These are phyloP conservation scores for Botrytis paeoniae DNA, from an alignment of 2,329 filamentous ascomycete species.

Conservation along the genomic window DNA sequence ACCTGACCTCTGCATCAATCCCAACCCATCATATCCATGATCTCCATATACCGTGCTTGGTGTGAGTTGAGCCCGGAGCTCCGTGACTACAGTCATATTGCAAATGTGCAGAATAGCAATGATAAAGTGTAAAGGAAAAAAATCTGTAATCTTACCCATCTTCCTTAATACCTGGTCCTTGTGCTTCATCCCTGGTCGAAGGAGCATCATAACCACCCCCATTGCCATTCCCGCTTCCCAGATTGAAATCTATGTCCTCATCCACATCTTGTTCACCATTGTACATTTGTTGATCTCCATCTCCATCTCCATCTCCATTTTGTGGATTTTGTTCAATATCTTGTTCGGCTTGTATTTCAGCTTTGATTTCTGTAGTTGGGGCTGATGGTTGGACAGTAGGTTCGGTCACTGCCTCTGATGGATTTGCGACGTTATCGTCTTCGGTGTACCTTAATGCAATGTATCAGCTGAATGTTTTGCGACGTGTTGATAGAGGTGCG, in stretches of 20 bases:
- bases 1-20: background rate
- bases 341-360: constrained; percentile 32
- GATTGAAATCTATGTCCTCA: constrained; percentile 58
- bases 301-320: constrained; percentile 39
- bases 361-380: constrained; percentile 28
- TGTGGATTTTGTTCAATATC: constrained; percentile 34
- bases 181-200: constrained; percentile 37
- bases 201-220: constrained; percentile 30
- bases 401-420: constrained; percentile 34
- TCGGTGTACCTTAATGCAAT: constrained; percentile 58
- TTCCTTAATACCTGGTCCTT: constrained; percentile 76
- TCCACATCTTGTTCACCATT: constrained; percentile 50
- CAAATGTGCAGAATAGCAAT: constrained; percentile 21
- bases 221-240: constrained; percentile 46
- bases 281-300: constrained; percentile 42
- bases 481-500: background rate
- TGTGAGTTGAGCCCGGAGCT: constrained; percentile 1
- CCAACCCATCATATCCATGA: background rate
- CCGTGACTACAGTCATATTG: constrained; percentile 24
- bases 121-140: constrained; percentile 29
- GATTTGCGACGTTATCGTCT: constrained; percentile 53
- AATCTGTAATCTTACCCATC: constrained; percentile 70
- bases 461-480: constrained; percentile 17
- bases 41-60: background rate
- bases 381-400: constrained; percentile 27